Evolutionary conservation across 352 stramenopile genomes (phyloP), one percentile per base, ranked within the genome.

Genomic region (Elongisporangium prolatum): DNA sequence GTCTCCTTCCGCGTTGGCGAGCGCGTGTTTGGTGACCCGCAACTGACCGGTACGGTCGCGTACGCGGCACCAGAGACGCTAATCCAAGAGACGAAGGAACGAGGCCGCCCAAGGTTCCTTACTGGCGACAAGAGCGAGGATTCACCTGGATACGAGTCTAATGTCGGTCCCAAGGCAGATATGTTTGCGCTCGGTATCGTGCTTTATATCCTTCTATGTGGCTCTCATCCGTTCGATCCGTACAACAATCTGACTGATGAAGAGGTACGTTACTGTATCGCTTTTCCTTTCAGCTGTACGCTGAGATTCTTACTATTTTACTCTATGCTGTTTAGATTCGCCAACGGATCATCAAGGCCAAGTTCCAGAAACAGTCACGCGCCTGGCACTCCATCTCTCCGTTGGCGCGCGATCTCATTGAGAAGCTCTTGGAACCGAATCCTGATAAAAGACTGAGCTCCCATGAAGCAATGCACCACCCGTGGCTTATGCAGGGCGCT

Each of bases 211-310:
- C 60, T 95, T 22, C 48, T 95, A n/a, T 93, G 81, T n/a, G 85
- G 85, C 13, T 73, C 76, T 11, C 85, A 95, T 52, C 85, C 85
- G 34, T 95, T 93, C 56, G 85, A 95, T 58, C 80, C 81, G 18
- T 89, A 91, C 60, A 95, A 95, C 70, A 91, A 92, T 56, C 61
- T 91, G 54, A 88, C 81, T 0, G 85, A 95, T 50, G 79, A 92
- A 67, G 81, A 92, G 73, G 80, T 89, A 66, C 16, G 61, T 49
- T 4, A 48, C 55, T 17, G 2, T 50, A 40, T 34, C 34, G 34
- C 16, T 52, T 14, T 24, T 21, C 1, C 34, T 28, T 13, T 22
- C 10, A 47, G 22, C 3, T 8, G 14, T 47, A 8, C 28, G 11
- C 10, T 13, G 10, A 25, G 14, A 25, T 24, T 6, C 17, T 49